phyloP scores from a whole-genome alignment of 805 yeast genomes.

The Jamesozyma piceae region DNA sequence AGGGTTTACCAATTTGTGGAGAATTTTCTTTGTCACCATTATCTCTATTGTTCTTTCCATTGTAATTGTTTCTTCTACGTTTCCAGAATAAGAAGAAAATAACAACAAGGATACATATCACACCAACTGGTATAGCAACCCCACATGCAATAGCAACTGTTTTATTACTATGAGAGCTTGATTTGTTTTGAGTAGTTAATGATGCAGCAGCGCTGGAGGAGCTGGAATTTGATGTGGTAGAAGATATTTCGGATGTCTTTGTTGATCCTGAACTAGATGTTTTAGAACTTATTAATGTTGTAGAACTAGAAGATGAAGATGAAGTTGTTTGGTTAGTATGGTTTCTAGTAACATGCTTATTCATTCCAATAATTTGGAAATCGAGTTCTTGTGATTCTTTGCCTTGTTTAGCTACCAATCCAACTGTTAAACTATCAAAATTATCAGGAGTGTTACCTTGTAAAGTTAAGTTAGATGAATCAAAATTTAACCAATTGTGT shows the following conservation, averaged over 20 bases:
- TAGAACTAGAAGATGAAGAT: neutral
- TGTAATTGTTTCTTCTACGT: slow-evolving; percentile 31
- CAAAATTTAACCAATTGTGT: slow-evolving; percentile 59
- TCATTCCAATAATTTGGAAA: slow-evolving; percentile 48
- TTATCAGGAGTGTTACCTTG: slow-evolving; percentile 54
- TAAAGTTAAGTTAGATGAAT: slow-evolving; percentile 52
- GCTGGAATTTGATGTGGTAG: slow-evolving; percentile 23
- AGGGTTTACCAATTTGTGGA: slow-evolving; percentile 34
- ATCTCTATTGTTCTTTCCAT: slow-evolving; percentile 25
- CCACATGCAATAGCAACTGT: slow-evolving; percentile 84
- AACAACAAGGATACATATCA: slow-evolving; percentile 42
- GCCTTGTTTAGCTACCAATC: slow-evolving; percentile 34
- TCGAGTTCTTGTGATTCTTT: slow-evolving; percentile 32
- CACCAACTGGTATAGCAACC: slow-evolving; percentile 64
- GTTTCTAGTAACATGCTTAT: slow-evolving; percentile 6
- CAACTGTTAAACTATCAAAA: slow-evolving; percentile 35
- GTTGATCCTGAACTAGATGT: slow-evolving; percentile 24
- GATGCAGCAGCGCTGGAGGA: slow-evolving; percentile 21
- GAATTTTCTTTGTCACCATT: slow-evolving; percentile 26
- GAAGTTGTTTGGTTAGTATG: slow-evolving; percentile 6
- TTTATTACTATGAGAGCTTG: slow-evolving; percentile 28
- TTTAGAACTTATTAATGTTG: slow-evolving; percentile 11
- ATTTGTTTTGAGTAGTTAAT: slow-evolving; percentile 8
- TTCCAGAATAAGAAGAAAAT: slow-evolving; percentile 51
- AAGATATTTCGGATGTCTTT: slow-evolving; percentile 27